A percentile compares a stretch with the other conserved stretches of the same genome.
Evolutionary conservation across 2,329 filamentous ascomycete species (phyloP).

Genomic region (Shiraia sp.): DNA sequence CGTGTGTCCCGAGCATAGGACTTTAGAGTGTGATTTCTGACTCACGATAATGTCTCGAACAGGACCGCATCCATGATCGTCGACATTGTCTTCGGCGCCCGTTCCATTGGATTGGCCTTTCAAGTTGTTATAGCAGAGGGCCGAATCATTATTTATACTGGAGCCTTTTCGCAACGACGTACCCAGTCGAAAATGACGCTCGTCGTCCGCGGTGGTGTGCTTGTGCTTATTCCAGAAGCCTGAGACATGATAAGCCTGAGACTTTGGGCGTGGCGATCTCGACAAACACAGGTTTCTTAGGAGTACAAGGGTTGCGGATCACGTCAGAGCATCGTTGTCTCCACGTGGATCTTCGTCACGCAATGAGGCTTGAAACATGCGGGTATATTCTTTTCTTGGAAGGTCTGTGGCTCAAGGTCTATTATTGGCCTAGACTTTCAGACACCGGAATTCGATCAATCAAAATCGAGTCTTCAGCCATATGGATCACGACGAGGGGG

Average conservation of each 20-base stretch:
- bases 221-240: conserved; percentile 13
- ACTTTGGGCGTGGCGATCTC: conserved; percentile 5
- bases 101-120: no score
- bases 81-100: no score
- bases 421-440: conserved; percentile 2
- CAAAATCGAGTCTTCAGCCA: conserved; percentile 4
- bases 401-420: conserved; percentile 8
- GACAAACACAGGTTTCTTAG: conserved; percentile 1
- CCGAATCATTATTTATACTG: no score
- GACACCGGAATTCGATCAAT: no score
- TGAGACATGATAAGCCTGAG: conserved; percentile 6
- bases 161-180: not conserved
- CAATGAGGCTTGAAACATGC: conserved; percentile 22
- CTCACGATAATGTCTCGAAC: no score
- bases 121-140: no score
- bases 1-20: no score
- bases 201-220: not conserved
- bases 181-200: not conserved
- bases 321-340: conserved; percentile 15
- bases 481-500: conserved; percentile 8
- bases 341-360: conserved; percentile 24
- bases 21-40: no score
- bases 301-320: conserved; percentile 6
- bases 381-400: conserved; percentile 7
- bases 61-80: no score